Conservation (phyloP, 2,329 filamentous ascomycete genomes). For the Ophiocordyceps sinensis region DNA sequence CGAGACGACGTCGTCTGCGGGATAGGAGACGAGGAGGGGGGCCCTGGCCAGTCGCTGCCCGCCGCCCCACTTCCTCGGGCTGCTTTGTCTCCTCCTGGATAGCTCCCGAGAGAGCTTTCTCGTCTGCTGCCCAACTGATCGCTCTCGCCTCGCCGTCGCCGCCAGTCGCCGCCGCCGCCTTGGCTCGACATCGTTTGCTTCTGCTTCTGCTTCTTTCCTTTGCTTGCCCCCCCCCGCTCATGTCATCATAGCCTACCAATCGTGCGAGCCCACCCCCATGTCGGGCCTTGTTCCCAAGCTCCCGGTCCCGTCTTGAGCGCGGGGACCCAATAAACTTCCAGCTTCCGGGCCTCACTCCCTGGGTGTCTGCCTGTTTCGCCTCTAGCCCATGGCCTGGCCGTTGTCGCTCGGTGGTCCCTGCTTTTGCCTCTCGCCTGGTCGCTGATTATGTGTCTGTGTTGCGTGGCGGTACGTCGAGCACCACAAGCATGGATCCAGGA, state of each 20-base stretch:
- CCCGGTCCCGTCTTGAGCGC: constrained; percentile 10
- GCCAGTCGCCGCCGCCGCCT: constrained; percentile 2
- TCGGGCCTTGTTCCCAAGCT: constrained; percentile 9
- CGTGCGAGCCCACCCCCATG: constrained; percentile 16
- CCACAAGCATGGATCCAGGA: constrained; percentile 44
- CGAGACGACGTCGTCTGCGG: too few relatives aligned
- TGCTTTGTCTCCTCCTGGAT: neutral
- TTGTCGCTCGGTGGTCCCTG: constrained; percentile 22
- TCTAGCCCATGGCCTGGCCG: constrained; percentile 17
- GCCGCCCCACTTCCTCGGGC: neutral
- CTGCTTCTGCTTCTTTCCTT: too few relatives aligned
- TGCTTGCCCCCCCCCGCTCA: constrained; percentile 1
- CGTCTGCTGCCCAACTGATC: constrained; percentile 8
- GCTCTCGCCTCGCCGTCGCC: constrained; percentile 3
- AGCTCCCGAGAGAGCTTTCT: neutral
- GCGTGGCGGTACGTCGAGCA: constrained; percentile 19
- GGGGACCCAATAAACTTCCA: constrained; percentile 17
- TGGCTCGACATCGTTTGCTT: constrained; percentile 2
- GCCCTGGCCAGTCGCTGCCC: neutral
- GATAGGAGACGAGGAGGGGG: neutral
- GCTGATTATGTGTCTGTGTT: constrained; percentile 21
- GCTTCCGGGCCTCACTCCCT: constrained; percentile 14
- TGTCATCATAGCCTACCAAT: constrained; percentile 6
- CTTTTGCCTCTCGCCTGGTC: constrained; percentile 18
- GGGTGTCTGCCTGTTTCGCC: constrained; percentile 8